A percentile compares a stretch with the other conserved stretches of the same genome.
Conservation (phyloP, 192 early-diverging fungal species). For the Backusella psychrophila region DNA sequence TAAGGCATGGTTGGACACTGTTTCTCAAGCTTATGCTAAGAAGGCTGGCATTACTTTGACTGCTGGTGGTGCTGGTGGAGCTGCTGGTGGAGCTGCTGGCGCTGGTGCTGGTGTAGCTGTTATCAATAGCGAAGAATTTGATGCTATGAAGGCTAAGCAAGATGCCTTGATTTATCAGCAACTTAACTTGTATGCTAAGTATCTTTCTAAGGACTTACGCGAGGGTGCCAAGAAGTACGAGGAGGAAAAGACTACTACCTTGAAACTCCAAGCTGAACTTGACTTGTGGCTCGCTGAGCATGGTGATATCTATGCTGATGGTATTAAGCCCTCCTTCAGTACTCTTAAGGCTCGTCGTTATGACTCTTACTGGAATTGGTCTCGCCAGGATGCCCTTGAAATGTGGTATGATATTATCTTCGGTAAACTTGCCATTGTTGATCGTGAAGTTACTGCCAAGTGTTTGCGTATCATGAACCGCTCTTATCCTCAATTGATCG, state of each 20-base stretch:
- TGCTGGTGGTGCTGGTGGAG: conserved; percentile 43
- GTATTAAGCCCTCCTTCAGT: conserved; percentile 85
- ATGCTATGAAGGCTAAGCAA: conserved; percentile 71
- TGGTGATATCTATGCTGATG: conserved; percentile 86
- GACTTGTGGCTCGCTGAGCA: conserved; percentile 92
- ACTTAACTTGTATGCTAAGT: conserved; percentile 76
- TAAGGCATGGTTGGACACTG: conserved; percentile 76
- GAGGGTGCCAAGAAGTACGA: conserved; percentile 61
- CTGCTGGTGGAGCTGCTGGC: conserved; percentile 51
- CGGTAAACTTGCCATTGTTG: conserved; percentile 80
- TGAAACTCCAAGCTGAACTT: conserved; percentile 75
- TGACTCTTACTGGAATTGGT: conserved; percentile 99
- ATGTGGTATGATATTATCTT: conserved; percentile 94
- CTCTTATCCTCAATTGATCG: conserved; percentile 71
- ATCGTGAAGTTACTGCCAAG: conserved; percentile 90
- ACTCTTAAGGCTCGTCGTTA: conserved; percentile 85
- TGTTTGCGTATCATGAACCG: conserved; percentile 93
- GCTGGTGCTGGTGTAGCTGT: conserved; percentile 57
- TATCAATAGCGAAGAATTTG: conserved; percentile 89
- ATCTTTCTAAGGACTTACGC: conserved; percentile 80
- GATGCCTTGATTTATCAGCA: conserved; percentile 70
- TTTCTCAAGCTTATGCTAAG: conserved; percentile 66
- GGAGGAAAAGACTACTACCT: conserved; percentile 61
- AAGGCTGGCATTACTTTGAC: conserved; percentile 65
- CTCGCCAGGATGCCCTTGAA: conserved; percentile 79